Evolutionary conservation across 2,329 filamentous ascomycete species (phyloP).

Genomic region (Claviceps sp.): DNA sequence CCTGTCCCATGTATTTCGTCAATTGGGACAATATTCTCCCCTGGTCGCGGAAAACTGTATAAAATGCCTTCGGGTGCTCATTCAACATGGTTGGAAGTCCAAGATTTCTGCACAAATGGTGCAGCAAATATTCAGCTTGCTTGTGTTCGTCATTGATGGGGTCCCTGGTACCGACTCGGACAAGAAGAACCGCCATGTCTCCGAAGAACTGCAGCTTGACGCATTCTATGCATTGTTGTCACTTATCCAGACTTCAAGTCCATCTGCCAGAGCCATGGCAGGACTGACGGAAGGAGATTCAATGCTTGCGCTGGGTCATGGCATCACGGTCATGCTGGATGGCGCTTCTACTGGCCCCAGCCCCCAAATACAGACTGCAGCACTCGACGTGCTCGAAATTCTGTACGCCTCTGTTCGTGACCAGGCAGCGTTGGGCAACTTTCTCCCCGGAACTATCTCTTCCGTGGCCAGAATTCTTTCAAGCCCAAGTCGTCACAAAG

Average conservation of each 20-base stretch:
- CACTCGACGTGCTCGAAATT: slow-evolving; percentile 48
- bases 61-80: slow-evolving; percentile 58
- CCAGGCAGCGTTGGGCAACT: slow-evolving; percentile 63
- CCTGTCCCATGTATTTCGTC: slow-evolving; percentile 71
- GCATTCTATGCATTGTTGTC: slow-evolving; percentile 56
- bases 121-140: slow-evolving; percentile 72
- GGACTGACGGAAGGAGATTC: slow-evolving; percentile 42
- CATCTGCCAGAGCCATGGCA: slow-evolving; percentile 33
- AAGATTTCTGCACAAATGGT: slow-evolving; percentile 58
- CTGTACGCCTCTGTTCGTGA: slow-evolving; percentile 55
- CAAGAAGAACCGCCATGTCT: slow-evolving; percentile 26
- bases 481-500: slow-evolving; percentile 45
- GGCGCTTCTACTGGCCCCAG: slow-evolving; percentile 52
- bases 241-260: slow-evolving; percentile 47
- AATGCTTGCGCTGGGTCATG: slow-evolving; percentile 69
- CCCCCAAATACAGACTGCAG: slow-evolving; percentile 55
- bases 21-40: slow-evolving; percentile 57
- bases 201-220: slow-evolving; percentile 63
- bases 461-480: slow-evolving; percentile 63
- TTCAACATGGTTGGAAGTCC: slow-evolving; percentile 66
- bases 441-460: slow-evolving; percentile 80
- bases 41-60: slow-evolving; percentile 63
- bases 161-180: slow-evolving; percentile 39
- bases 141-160: slow-evolving; percentile 70
- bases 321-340: slow-evolving; percentile 68